Evolutionary conservation across 1,139 yeast genomes (phyloP), one percentile per base, ranked within the genome.

Genomic region (Kodamaea fungicola): DNA sequence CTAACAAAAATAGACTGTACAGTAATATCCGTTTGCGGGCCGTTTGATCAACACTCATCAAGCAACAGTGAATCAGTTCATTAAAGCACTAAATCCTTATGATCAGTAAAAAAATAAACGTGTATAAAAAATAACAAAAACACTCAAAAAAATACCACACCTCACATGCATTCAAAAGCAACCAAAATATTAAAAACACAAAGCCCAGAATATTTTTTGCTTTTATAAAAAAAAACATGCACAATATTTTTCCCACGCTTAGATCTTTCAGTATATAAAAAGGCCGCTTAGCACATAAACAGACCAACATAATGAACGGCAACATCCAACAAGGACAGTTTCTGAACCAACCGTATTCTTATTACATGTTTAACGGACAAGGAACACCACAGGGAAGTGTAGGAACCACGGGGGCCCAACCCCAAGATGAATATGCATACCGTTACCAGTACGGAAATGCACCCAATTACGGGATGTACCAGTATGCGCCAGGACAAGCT

Each of bases 281-380:
- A 10, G 28, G 19, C 12, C 29, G 16, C 26, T 27, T 27, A 27
- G 29, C 29, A 27, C 29, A 33, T 33, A 33, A 28, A 33, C 32
- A 28, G 19, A 24, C 35, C 28, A 28, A 22, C 31, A 33, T 28
- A 33, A 47, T 45, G 49, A 47, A 45, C 38, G 45, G 47, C 21
- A 44, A 43, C 36, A 46, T 44, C 38, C 41, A 38, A 30, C 39
- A 38, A 26, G 38, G 34, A 9, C 50, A 43, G 36, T 42, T 39
- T 33, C 42, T 34, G 33, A 40, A 43, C 43, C 59, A 52, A 40
- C 57, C 56, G 9, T 51, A 53, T 39, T 45, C 44, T 39, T 55
- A 54, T 45, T 55, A 54, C 44, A 50, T 51, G 54, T 37, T 47
- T 41, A 44, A 49, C 34, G 47, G 42, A 33, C 48, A 34, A 24